Evolutionary conservation across 805 yeast species (phyloP).

Genomic region (Cyberlindnera mississippiensis): DNA sequence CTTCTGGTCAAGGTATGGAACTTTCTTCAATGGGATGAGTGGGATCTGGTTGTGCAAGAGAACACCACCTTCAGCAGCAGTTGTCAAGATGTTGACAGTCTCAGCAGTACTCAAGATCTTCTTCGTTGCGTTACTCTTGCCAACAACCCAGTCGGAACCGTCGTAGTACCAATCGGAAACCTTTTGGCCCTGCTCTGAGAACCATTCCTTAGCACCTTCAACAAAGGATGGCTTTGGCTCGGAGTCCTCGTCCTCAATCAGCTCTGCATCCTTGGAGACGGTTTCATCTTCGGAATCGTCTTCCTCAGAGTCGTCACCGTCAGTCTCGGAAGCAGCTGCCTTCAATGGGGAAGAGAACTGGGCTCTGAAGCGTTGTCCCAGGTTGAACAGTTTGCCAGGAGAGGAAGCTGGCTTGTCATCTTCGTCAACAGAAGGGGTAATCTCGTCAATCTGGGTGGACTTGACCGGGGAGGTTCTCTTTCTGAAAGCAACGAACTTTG

Average conservation of each 20-base stretch:
- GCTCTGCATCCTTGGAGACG: background rate
- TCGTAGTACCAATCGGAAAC: constrained; percentile 21
- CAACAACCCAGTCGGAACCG: constrained; percentile 4
- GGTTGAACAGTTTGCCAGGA: constrained; percentile 20
- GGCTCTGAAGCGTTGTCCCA: constrained; percentile 20
- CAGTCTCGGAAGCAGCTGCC: constrained; percentile 12
- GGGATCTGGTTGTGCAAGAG: constrained; percentile 21
- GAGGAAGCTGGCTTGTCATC: constrained; percentile 14
- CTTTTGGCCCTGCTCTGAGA: constrained; percentile 22
- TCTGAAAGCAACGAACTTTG: constrained; percentile 26
- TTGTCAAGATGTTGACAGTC: constrained; percentile 22
- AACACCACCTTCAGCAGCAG: constrained; percentile 18
- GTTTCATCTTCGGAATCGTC: constrained; percentile 10
- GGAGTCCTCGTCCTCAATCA: constrained; percentile 23
- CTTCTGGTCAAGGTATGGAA: constrained; percentile 21
- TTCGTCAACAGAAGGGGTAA: constrained; percentile 11
- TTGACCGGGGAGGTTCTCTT: constrained; percentile 28
- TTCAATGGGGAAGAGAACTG: constrained; percentile 25
- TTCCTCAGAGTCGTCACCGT: constrained; percentile 13
- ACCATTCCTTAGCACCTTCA: constrained; percentile 22
- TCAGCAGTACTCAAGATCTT: constrained; percentile 27
- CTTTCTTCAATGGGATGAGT: constrained; percentile 15
- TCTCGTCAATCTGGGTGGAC: constrained; percentile 10
- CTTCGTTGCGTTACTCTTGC: constrained; percentile 18
- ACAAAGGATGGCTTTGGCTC: constrained; percentile 10